These are phyloP conservation scores for Nannochloris sp. DNA, from an alignment of 139 green algal species.

Conservation along the genomic window DNA sequence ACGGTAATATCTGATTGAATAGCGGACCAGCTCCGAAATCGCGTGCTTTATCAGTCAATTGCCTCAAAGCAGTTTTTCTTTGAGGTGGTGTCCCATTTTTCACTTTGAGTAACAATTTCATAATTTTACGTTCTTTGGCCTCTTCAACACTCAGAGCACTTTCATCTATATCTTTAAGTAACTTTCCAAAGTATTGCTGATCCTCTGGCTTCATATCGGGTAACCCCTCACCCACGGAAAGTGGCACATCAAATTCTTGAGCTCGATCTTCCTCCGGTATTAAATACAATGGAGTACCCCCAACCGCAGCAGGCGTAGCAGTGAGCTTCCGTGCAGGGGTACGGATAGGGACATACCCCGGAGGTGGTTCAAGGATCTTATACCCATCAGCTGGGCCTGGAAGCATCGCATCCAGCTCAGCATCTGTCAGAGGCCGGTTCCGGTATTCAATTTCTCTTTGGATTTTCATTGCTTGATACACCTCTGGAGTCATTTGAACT, in stretches of 20 bases:
- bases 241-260: slow-evolving; percentile 69
- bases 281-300: slow-evolving; percentile 75
- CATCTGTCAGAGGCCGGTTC: slow-evolving; percentile 86
- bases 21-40: slow-evolving; percentile 92
- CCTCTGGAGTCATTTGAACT: slow-evolving; percentile 69
- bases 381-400: slow-evolving; percentile 80
- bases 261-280: slow-evolving; percentile 58
- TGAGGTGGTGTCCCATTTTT: slow-evolving; percentile 99
- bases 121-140: slow-evolving; percentile 96
- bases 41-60: slow-evolving; percentile 95
- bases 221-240: slow-evolving; percentile 67
- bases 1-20: slow-evolving; percentile 97
- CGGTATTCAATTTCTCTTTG: slow-evolving; percentile 88
- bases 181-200: slow-evolving; percentile 90
- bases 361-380: slow-evolving; percentile 70
- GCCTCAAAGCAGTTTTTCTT: slow-evolving; percentile 89
- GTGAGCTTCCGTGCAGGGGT: slow-evolving; percentile 91
- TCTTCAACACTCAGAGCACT: slow-evolving; percentile 85
- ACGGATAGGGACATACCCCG: slow-evolving; percentile 85
- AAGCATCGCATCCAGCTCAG: slow-evolving; percentile 94
- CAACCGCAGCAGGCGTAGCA: slow-evolving; percentile 82
- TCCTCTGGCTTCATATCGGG: slow-evolving; percentile 97
- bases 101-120: slow-evolving; percentile 98
- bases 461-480: slow-evolving; percentile 57
- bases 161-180: slow-evolving; percentile 83